Evolutionary conservation across 2,329 filamentous ascomycete species (phyloP), one percentile per base, ranked within the genome.

Genomic region (Alternaria metachromatica): DNA sequence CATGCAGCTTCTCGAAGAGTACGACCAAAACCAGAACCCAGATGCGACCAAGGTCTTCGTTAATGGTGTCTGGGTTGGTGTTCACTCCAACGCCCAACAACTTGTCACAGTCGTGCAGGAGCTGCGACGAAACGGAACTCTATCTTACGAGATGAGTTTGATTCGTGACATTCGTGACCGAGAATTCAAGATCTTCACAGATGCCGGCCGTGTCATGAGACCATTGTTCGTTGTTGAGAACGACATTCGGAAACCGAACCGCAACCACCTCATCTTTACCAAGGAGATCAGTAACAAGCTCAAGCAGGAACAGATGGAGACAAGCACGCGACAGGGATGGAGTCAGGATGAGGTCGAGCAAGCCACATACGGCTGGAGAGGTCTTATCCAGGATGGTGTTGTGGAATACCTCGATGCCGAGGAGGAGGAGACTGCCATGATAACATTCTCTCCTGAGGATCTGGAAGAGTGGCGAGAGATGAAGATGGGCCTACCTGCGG

Each of bases 341-440:
- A 60, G 75, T 87, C 84, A 86, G 45, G 86, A 89, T 69, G 86
- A 90, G 62, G 85, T 85, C 59, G 82, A 84, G 43, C 81, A 85
- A 53, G 77, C 85, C 28, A 92, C 90, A 72, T 95, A 92, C 74
- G 94, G 94, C 55, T 99, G 96, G 94, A 89, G 94, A 71, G 92
- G 93, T 18, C 85, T 99, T 44, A 89, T 97, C 46, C 88, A 90
- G 62, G 88, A 89, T 12, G 96, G 95, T 80, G 93, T 94, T 3
- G 92, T 99, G 41, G 96, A 99, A 78, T 98, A 97, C 76, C 88
- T 99, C 11, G 96, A 99, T 79, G 96, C 96, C 0, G 96, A 99
- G 78, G 96, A 99, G 84, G 96, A 99, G 79, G 96, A 99, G 80
- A 97, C 94, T 0, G 91, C 96, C 43, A 99, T 99, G 96, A 99